A percentile compares a stretch with the other conserved stretches of the same genome.
phyloP scores from a whole-genome alignment of 2,329 filamentous ascomycete species.

The Alternaria tenuissima region DNA sequence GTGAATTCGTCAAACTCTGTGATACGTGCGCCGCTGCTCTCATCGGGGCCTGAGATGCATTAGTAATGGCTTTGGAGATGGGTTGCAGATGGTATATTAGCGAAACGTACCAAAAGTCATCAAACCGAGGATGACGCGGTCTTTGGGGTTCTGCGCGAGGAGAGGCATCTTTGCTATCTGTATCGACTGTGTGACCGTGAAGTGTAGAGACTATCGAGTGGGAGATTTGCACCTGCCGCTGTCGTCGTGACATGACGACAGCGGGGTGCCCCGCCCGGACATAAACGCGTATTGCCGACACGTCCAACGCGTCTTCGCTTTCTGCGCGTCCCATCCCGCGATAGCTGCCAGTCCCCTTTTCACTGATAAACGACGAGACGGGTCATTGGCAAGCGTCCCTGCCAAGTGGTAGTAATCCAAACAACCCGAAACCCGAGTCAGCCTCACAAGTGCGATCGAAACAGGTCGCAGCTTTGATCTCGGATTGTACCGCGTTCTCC shows the following conservation, averaged over 20 bases:
- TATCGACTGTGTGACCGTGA: background rate
- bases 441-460: background rate
- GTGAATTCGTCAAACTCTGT: slow-evolving; percentile 75
- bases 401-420: slow-evolving; percentile 3
- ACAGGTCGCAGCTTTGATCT: background rate
- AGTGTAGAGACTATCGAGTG: background rate
- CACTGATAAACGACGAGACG: background rate
- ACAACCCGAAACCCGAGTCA: background rate
- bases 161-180: slow-evolving; percentile 33
- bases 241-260: slow-evolving; percentile 19
- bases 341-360: background rate
- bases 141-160: slow-evolving; percentile 57
- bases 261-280: slow-evolving; percentile 25
- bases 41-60: slow-evolving; percentile 58
- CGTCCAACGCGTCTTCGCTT: background rate
- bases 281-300: background rate
- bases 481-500: slow-evolving; percentile 4
- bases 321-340: background rate
- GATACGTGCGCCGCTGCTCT: slow-evolving; percentile 72
- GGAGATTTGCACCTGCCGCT: background rate
- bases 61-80: slow-evolving; percentile 10
- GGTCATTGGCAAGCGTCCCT: background rate
- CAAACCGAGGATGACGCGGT: slow-evolving; percentile 80
- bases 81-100: background rate
- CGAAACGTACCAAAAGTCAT: slow-evolving; percentile 75